phyloP scores from a whole-genome alignment of 208 protist species.

The Crithidia brevicula region DNA sequence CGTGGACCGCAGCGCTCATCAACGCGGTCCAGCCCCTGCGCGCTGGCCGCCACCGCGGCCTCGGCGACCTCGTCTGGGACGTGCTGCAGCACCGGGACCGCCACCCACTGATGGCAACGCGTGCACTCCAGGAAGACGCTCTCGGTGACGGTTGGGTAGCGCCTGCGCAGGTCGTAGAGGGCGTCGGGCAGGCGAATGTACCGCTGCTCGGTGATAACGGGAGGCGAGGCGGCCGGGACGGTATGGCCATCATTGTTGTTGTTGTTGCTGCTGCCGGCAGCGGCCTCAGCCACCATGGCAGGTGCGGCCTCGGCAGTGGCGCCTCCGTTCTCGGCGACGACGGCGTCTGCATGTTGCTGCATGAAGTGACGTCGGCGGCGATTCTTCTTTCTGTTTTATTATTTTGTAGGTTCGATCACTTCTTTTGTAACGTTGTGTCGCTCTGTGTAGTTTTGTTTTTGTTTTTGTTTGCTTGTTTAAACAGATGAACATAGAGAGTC shows the following conservation, averaged over 20 bases:
- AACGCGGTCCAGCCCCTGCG: conserved; percentile 14
- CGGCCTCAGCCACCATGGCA: too few species aligned
- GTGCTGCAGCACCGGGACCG: conserved; percentile 43
- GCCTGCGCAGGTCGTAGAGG: conserved; percentile 48
- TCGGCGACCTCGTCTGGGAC: conserved; percentile 44
- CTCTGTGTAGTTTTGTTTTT: too few species aligned
- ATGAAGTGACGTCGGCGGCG: too few species aligned
- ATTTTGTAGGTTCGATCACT: too few species aligned
- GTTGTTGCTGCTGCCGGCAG: too few species aligned
- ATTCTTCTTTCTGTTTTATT: too few species aligned
- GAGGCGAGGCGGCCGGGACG: not conserved
- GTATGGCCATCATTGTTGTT: not conserved
- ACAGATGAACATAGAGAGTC: too few species aligned
- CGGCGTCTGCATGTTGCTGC: not conserved
- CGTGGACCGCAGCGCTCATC: not conserved
- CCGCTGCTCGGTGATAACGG: conserved; percentile 17
- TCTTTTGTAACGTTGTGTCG: too few species aligned
- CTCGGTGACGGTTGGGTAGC: conserved; percentile 67
- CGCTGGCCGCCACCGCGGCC: conserved; percentile 14
- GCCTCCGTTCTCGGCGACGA: not conserved
- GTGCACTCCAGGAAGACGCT: conserved; percentile 74
- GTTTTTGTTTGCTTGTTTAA: too few species aligned
- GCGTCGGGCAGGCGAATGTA: conserved; percentile 68
- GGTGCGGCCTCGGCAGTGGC: too few species aligned
- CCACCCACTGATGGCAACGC: conserved; percentile 76